Evolutionary conservation across 177 flowering plant species (phyloP).

Genomic region (Vitis hybrid): DNA sequence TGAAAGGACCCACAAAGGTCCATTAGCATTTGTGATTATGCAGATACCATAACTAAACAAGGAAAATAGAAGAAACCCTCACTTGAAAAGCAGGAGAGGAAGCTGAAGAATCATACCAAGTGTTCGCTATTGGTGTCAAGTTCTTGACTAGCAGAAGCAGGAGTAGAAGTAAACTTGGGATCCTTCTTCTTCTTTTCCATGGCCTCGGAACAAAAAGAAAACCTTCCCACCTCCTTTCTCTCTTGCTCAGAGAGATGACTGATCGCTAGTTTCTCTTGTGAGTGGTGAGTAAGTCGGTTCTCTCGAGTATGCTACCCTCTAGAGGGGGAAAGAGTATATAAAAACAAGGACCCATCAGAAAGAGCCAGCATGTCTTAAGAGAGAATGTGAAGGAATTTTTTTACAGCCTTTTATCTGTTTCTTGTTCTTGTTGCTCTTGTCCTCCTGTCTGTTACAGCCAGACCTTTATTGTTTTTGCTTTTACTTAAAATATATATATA

Average conservation of each 20-base stretch:
- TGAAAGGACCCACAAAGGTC: not conserved
- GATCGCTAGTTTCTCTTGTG: too few relatives aligned
- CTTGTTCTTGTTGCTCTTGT: conserved; percentile 15
- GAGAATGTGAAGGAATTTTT: conserved; percentile 20
- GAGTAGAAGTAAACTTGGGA: not conserved
- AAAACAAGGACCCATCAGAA: not conserved
- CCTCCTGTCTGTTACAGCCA: not conserved
- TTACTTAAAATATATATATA: not conserved
- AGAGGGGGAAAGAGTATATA: not conserved
- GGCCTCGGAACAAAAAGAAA: not conserved
- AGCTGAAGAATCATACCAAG: conserved; percentile 12
- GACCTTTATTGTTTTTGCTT: not conserved
- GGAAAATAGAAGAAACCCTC: not conserved
- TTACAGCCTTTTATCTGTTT: conserved; percentile 4
- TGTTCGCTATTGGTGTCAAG: not conserved
- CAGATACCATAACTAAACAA: not conserved
- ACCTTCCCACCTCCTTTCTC: too few relatives aligned
- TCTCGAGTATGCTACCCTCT: too few relatives aligned
- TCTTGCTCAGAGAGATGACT: too few relatives aligned
- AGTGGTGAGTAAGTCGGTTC: too few relatives aligned
- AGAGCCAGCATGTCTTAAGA: conserved; percentile 9
- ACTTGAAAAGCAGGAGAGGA: not conserved
- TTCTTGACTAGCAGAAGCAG: conserved; percentile 7
- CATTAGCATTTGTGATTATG: not conserved
- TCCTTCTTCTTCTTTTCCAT: conserved; percentile 19